phyloP scores from a whole-genome alignment of 495 filamentous ascomycete species.

The Delitschia confertaspora region DNA sequence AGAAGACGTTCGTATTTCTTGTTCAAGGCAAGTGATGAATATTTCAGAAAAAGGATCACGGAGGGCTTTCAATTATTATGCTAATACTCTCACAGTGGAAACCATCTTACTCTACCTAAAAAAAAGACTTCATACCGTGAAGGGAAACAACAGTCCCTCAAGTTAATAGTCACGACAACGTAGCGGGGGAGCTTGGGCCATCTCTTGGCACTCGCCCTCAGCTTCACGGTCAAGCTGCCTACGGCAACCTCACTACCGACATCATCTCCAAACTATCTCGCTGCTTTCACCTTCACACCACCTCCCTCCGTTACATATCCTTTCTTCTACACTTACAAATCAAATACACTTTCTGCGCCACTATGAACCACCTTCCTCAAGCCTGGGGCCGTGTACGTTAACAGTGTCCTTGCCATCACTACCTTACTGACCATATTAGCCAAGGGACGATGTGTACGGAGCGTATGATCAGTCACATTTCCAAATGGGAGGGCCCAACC shows the following conservation, averaged over 20 bases:
- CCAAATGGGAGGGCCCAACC: constrained; percentile 58
- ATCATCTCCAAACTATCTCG: background rate
- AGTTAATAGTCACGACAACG: no score
- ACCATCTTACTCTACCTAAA: no score
- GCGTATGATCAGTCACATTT: constrained; percentile 82
- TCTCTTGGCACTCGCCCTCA: constrained; percentile 1
- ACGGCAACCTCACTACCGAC: background rate
- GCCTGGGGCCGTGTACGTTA: constrained; percentile 86
- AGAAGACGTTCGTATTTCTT: no score
- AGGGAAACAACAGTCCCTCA: no score
- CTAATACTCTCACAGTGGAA: no score
- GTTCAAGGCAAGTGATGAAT: no score
- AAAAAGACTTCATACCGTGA: no score
- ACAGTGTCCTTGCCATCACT: constrained; percentile 11
- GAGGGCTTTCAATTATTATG: no score
- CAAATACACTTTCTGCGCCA: background rate
- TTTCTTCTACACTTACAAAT: background rate
- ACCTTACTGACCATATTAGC: constrained; percentile 44
- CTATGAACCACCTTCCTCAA: constrained; percentile 93
- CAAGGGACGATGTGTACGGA: constrained; percentile 91
- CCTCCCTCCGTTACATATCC: background rate
- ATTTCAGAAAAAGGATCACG: no score
- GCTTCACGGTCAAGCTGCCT: constrained; percentile 21
- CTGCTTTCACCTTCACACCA: background rate
- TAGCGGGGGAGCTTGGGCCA: constrained; percentile 27